A percentile compares a stretch with the other conserved stretches of the same genome.
Evolutionary conservation across 768 basidiomycete genomes (phyloP).

Genomic region (Zangia roseola): DNA sequence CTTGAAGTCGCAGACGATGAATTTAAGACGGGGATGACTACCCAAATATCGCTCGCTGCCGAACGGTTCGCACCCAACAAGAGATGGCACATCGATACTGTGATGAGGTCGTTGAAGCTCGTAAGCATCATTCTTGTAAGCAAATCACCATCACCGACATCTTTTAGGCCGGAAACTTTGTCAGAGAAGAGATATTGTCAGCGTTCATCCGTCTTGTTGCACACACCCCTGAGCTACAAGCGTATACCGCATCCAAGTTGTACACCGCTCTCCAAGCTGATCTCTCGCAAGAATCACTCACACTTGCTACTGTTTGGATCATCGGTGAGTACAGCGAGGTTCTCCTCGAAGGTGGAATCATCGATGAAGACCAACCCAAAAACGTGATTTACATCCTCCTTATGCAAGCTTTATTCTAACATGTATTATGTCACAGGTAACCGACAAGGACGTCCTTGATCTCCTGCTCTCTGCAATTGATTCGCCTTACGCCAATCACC

Average conservation of each 20-base stretch:
- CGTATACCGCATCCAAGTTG: conserved; percentile 89
- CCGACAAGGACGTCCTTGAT: conserved; percentile 82
- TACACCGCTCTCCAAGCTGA: conserved; percentile 86
- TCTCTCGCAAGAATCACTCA: conserved; percentile 95
- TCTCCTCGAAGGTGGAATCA: conserved; percentile 80
- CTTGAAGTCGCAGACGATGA: conserved; percentile 98
- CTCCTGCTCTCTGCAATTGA: conserved; percentile 83
- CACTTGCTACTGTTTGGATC: conserved; percentile 91
- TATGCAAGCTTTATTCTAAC: neutral
- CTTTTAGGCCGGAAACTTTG: conserved; percentile 91
- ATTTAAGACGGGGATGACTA: conserved; percentile 97
- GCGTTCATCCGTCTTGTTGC: conserved; percentile 94
- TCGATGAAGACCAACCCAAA: conserved; percentile 72
- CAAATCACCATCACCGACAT: neutral
- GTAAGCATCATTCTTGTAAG: conserved; percentile 45
- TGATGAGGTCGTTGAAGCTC: conserved; percentile 86
- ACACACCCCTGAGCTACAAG: conserved; percentile 95
- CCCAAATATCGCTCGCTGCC: conserved; percentile 93
- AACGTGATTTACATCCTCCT: conserved; percentile 43
- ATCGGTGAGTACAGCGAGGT: conserved; percentile 96
- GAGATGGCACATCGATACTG: conserved; percentile 99
- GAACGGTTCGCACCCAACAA: conserved; percentile 97
- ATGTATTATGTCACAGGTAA: conserved; percentile 44
- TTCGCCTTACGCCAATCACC: conserved; percentile 91
- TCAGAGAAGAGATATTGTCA: conserved; percentile 93